Evolutionary conservation across 192 early-diverging fungal species (phyloP).

Genomic region (Gorgonomyces haynaldii): DNA sequence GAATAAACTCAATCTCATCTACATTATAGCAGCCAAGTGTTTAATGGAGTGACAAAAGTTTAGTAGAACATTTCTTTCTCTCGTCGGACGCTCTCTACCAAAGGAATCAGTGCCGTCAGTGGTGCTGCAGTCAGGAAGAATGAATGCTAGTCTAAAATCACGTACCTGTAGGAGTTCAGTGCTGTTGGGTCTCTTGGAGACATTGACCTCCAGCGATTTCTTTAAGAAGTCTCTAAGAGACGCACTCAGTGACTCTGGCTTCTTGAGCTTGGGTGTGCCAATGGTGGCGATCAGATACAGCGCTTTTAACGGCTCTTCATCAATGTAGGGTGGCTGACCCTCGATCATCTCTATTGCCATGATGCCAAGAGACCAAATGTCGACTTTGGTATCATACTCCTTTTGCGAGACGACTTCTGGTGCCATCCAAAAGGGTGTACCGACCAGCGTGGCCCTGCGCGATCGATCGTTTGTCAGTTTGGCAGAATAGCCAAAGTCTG

Average conservation of each 20-base stretch:
- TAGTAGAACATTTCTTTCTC: not conserved
- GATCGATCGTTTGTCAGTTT: conserved; percentile 62
- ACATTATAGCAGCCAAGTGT: no score
- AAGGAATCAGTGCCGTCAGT: conserved; percentile 58
- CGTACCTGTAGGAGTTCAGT: conserved; percentile 56
- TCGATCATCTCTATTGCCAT: conserved; percentile 98
- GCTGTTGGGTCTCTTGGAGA: conserved; percentile 65
- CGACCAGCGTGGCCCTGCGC: conserved; percentile 76
- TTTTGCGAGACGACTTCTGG: conserved; percentile 90
- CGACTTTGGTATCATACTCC: conserved; percentile 85
- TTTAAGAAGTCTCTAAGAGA: conserved; percentile 89
- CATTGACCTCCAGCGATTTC: conserved; percentile 83
- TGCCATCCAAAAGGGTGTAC: conserved; percentile 97
- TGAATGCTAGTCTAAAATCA: conserved; percentile 44
- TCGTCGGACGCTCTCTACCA: conserved; percentile 46
- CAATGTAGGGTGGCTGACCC: conserved; percentile 92
- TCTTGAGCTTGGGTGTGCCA: conserved; percentile 82
- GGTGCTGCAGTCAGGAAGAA: conserved; percentile 76
- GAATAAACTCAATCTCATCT: conserved; percentile 2
- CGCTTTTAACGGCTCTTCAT: conserved; percentile 77
- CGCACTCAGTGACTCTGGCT: conserved; percentile 70
- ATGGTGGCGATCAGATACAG: conserved; percentile 72
- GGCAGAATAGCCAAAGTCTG: conserved; percentile 83
- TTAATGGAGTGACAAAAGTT: not conserved
- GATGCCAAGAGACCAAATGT: conserved; percentile 97